These are phyloP conservation scores for Brassica rapa DNA, from an alignment of 345 rosid species.

Conservation along the genomic window DNA sequence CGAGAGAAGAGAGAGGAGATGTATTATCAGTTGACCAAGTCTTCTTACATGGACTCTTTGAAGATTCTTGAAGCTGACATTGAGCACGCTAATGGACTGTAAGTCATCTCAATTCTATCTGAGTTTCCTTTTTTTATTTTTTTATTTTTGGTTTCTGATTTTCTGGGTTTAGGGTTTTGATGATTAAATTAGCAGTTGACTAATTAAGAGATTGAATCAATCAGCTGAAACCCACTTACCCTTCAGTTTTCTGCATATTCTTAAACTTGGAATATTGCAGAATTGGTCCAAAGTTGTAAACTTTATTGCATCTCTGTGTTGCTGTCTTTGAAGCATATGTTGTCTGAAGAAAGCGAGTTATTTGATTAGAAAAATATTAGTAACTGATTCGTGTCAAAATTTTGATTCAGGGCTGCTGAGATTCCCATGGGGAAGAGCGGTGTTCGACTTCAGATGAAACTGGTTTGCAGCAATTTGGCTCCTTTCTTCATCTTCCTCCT, in stretches of 20 bases:
- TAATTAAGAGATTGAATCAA: not conserved
- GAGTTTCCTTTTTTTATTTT: constrained; percentile 8
- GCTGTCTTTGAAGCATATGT: not conserved
- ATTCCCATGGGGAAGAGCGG: constrained; percentile 85
- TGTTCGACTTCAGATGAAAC: constrained; percentile 76
- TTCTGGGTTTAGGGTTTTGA: constrained; percentile 28
- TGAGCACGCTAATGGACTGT: constrained; percentile 87
- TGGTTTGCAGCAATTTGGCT: constrained; percentile 81
- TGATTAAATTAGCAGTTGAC: not conserved
- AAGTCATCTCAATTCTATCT: constrained; percentile 39
- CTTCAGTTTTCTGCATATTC: not conserved
- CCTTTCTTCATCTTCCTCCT: constrained; percentile 75
- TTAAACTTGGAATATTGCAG: not conserved
- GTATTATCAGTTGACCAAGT: constrained; percentile 58
- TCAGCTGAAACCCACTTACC: constrained; percentile 6
- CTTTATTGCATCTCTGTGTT: not conserved
- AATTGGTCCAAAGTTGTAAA: not conserved
- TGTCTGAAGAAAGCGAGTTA: not conserved
- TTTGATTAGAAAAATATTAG: not conserved
- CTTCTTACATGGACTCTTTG: constrained; percentile 73
- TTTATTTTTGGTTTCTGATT: not conserved
- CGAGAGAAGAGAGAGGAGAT: constrained; percentile 28
- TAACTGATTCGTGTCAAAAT: constrained; percentile 13
- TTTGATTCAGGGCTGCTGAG: constrained; percentile 65
- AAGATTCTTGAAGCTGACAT: constrained; percentile 84